Conservation (phyloP, 2,329 filamentous ascomycete species). For the Phaeosphaeria sp. region DNA sequence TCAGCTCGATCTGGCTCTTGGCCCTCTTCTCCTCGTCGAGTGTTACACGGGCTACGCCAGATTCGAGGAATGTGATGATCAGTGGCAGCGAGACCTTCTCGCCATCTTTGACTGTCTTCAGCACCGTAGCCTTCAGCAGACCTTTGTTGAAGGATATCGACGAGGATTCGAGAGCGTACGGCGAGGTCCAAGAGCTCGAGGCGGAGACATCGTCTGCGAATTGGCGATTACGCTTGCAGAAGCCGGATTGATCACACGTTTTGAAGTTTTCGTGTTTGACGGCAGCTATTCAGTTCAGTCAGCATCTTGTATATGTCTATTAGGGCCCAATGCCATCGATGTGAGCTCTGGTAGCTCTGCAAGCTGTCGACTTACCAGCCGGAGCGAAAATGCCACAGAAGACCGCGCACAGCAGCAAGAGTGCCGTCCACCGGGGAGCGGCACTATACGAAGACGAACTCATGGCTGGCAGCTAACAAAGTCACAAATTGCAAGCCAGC, state of each 20-base stretch:
- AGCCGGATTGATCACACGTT: constrained; percentile 92
- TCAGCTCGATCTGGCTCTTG: constrained; percentile 86
- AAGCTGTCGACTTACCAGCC: constrained; percentile 40
- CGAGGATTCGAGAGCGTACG: constrained; percentile 76
- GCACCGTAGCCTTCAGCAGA: constrained; percentile 77
- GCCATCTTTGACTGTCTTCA: constrained; percentile 74
- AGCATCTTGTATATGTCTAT: constrained; percentile 1
- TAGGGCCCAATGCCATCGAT: background rate
- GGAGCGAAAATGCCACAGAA: constrained; percentile 45
- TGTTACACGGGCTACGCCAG: constrained; percentile 83
- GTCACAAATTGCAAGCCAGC: constrained; percentile 23
- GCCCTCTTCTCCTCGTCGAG: constrained; percentile 90
- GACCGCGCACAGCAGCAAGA: constrained; percentile 40
- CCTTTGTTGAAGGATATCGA: constrained; percentile 80
- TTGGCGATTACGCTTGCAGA: constrained; percentile 93
- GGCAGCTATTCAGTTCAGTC: constrained; percentile 60
- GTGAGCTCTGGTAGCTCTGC: constrained; percentile 5
- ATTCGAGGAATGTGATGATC: constrained; percentile 86
- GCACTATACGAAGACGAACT: constrained; percentile 48
- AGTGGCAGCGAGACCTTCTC: constrained; percentile 81
- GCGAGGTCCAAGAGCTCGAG: constrained; percentile 75
- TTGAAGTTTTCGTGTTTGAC: constrained; percentile 99
- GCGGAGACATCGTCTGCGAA: constrained; percentile 79
- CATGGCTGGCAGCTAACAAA: constrained; percentile 36
- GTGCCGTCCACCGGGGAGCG: constrained; percentile 66